phyloP scores from a whole-genome alignment of 352 stramenopile species.

The Phytophthora colocasiae region DNA sequence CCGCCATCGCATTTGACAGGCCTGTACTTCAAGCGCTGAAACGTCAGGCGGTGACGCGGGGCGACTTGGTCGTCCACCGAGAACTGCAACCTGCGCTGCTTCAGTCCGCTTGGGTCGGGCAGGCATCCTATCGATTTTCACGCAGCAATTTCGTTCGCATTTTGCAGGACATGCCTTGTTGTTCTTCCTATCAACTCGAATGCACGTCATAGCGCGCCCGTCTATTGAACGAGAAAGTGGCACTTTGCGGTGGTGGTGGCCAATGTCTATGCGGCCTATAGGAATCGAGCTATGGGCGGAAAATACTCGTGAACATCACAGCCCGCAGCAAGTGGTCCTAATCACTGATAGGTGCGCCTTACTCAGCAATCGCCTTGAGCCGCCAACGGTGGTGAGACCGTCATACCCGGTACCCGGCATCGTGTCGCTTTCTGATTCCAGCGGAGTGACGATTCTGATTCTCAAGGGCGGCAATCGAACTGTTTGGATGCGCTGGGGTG shows the following conservation, averaged over 20 bases:
- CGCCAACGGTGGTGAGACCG: conserved; percentile 9
- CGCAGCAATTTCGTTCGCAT: not conserved
- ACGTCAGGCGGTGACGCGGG: conserved; percentile 25
- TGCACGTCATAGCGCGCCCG: conserved; percentile 12
- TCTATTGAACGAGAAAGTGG: conserved; percentile 30
- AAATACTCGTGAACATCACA: conserved; percentile 24
- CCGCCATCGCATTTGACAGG: conserved; percentile 9
- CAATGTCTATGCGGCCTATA: conserved; percentile 33
- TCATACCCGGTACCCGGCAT: conserved; percentile 9
- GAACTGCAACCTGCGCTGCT: conserved; percentile 26
- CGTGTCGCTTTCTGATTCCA: not conserved
- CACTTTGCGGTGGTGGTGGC: conserved; percentile 26
- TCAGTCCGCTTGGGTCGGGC: conserved; percentile 7
- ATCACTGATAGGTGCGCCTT: conserved; percentile 19
- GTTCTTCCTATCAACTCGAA: conserved; percentile 26
- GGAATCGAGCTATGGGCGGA: conserved; percentile 19
- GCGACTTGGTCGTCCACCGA: conserved; percentile 28
- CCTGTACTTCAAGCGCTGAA: conserved; percentile 34
- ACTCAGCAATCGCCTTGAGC: conserved; percentile 20
- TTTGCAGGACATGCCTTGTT: not conserved
- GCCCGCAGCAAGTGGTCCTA: not conserved
- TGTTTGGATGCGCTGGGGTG: conserved; percentile 32
- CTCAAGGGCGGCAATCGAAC: conserved; percentile 21
- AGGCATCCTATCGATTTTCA: too few species aligned
- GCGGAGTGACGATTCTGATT: conserved; percentile 12